Evolutionary conservation across 2,329 filamentous ascomycete genomes (phyloP).

Genomic region (Exophiala oligosperma): DNA sequence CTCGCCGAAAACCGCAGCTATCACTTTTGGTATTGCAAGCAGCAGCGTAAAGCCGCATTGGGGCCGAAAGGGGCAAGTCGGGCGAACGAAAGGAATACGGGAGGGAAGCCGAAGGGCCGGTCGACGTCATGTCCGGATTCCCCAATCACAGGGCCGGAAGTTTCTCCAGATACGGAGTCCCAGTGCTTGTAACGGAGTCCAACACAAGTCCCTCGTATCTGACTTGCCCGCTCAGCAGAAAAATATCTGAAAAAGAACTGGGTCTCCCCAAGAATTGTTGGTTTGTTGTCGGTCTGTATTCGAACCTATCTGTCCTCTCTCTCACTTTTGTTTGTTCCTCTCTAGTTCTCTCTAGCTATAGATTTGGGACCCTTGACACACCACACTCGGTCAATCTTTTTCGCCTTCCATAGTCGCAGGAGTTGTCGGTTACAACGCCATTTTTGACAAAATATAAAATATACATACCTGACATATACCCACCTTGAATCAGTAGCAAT

Average conservation of each 20-base stretch:
- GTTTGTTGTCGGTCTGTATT: neutral
- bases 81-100: neutral
- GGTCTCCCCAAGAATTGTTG: neutral
- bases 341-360: no score
- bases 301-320: neutral
- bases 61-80: neutral
- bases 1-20: neutral
- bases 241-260: constrained; percentile 4
- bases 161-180: neutral
- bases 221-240: neutral
- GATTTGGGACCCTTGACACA: no score
- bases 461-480: no score
- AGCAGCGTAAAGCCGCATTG: neutral
- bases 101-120: neutral
- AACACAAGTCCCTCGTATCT: neutral
- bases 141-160: neutral
- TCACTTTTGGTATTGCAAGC: no score
- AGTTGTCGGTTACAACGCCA: no score
- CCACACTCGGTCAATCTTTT: no score
- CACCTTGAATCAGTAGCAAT: constrained; percentile 2
- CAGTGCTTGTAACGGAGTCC: no score
- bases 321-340: no score
- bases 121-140: constrained; percentile 5
- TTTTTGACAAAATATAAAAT: neutral
- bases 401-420: no score